Percentiles rank a stretch among this genome's conserved stretches.
Evolutionary conservation across 306 rosid species (phyloP).

Genomic region (Luffa aegyptiaca): DNA sequence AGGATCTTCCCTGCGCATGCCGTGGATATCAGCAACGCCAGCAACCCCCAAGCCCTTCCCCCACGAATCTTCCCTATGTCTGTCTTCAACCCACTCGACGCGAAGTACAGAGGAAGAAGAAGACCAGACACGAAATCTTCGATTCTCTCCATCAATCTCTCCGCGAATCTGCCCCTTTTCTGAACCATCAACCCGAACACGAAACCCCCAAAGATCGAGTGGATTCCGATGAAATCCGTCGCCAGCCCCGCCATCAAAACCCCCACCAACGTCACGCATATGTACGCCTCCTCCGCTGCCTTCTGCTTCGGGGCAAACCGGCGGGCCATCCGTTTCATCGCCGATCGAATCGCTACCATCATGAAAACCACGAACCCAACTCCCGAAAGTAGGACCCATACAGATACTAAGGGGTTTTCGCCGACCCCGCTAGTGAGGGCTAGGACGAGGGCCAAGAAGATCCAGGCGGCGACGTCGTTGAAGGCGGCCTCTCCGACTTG

Average conservation of each 20-base stretch:
- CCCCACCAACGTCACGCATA: conserved; percentile 50
- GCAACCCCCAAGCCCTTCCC: conserved; percentile 53
- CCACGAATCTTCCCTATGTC: conserved; percentile 54
- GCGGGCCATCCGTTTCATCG: conserved; percentile 43
- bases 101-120: conserved; percentile 71
- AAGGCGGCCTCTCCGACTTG: conserved; percentile 53
- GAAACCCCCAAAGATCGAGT: conserved; percentile 70
- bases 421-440: conserved; percentile 39
- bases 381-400: conserved; percentile 69
- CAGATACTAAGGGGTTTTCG: conserved; percentile 40
- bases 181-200: conserved; percentile 67
- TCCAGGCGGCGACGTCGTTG: conserved; percentile 85
- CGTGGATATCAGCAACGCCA: conserved; percentile 42
- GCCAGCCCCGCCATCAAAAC: conserved; percentile 55
- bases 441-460: conserved; percentile 58
- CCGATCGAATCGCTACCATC: conserved; percentile 43
- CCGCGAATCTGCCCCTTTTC: conserved; percentile 39
- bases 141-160: conserved; percentile 44
- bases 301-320: conserved; percentile 29
- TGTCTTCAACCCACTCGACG: conserved; percentile 73
- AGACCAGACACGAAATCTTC: conserved; percentile 74
- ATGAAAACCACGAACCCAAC: conserved; percentile 43
- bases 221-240: conserved; percentile 73
- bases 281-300: conserved; percentile 38
- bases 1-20: conserved; percentile 72